phyloP scores from a whole-genome alignment of 371 early-diverging fungal species.

The Apophysomyces ossiformis region DNA sequence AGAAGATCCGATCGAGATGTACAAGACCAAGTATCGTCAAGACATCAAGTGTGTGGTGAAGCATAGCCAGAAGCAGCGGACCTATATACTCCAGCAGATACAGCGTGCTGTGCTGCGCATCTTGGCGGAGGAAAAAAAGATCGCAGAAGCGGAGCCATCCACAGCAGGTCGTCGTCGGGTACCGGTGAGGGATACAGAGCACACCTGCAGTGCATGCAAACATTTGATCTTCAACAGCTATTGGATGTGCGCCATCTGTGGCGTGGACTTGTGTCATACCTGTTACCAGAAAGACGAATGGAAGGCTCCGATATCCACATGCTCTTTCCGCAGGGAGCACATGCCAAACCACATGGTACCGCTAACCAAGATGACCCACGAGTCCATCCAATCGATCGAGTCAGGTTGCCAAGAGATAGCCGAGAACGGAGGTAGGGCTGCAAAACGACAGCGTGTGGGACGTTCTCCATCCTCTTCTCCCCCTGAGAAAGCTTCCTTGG shows the following conservation, averaged over 20 bases:
- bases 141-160: background rate
- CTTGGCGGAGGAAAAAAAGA: background rate
- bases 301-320: background rate
- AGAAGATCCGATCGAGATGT: background rate
- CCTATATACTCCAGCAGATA: background rate
- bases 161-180: background rate
- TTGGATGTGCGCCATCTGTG: constrained; percentile 5
- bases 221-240: constrained; percentile 25
- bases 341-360: background rate
- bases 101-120: background rate
- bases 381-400: background rate
- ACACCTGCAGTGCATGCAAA: constrained; percentile 40
- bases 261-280: background rate
- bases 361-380: background rate
- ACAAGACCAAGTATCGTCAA: background rate
- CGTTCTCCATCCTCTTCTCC: background rate
- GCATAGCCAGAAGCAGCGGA: background rate
- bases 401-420: background rate
- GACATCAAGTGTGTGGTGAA: constrained; percentile 2
- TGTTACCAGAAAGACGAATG: background rate
- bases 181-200: background rate
- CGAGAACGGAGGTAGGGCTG: background rate
- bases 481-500: background rate
- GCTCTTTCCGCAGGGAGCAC: background rate
- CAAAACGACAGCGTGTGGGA: background rate